These are phyloP conservation scores for Stachybotrys chlorohalonatus DNA, from an alignment of 2,329 filamentous ascomycete genomes.

Conservation along the genomic window DNA sequence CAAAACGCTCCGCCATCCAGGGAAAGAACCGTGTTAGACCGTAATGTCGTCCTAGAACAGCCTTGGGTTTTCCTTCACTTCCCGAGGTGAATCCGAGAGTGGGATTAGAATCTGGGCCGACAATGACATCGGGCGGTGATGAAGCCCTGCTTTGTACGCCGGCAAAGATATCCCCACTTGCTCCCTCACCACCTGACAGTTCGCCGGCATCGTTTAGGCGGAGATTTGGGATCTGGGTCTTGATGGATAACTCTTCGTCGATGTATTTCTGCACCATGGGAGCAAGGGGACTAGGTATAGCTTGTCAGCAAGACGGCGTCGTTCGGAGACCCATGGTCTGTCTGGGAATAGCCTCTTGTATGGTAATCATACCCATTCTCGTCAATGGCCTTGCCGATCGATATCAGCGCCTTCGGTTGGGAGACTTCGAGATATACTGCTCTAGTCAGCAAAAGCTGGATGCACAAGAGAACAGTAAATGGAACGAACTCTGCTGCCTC, in stretches of 20 bases:
- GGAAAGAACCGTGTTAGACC: slow-evolving; percentile 76
- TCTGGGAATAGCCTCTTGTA: background rate
- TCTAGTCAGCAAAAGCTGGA: background rate
- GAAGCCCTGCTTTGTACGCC: slow-evolving; percentile 38
- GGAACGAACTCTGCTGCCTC: slow-evolving; percentile 12
- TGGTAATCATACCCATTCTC: slow-evolving; percentile 9
- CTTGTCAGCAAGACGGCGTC: background rate
- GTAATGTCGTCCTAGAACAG: slow-evolving; percentile 78
- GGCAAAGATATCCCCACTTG: slow-evolving; percentile 60
- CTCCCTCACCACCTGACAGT: slow-evolving; percentile 57
- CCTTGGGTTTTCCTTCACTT: slow-evolving; percentile 39
- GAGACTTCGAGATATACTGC: slow-evolving; percentile 68
- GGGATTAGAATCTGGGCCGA: slow-evolving; percentile 78
- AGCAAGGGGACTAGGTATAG: slow-evolving; percentile 34
- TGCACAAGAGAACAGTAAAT: background rate
- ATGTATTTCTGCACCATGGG: slow-evolving; percentile 54
- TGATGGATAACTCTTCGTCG: slow-evolving; percentile 60
- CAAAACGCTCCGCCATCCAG: slow-evolving; percentile 84
- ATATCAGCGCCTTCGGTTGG: slow-evolving; percentile 55
- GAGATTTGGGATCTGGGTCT: slow-evolving; percentile 66
- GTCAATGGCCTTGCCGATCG: slow-evolving; percentile 60
- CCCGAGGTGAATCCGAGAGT: slow-evolving; percentile 70
- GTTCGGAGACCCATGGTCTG: background rate
- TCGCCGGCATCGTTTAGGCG: slow-evolving; percentile 61
- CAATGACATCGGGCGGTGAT: slow-evolving; percentile 58